Evolutionary conservation across 2,329 filamentous ascomycete species (phyloP).

Genomic region (Thelonectria blattea): DNA sequence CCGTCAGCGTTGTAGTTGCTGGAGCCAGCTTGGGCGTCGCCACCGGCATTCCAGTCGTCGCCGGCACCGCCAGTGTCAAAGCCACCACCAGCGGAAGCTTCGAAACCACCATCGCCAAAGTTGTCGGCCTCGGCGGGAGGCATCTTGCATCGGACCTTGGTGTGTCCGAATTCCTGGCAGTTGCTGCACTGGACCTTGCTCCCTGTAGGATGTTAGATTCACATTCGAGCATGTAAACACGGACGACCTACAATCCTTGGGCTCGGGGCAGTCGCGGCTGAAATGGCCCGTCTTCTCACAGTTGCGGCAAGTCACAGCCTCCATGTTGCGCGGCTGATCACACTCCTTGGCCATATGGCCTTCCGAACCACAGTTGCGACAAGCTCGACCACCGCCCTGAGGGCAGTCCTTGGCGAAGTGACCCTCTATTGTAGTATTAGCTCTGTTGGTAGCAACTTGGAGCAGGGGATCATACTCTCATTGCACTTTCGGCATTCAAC

Average conservation of each 20-base stretch:
- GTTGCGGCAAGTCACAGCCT: conserved; percentile 62
- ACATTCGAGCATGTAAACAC: not conserved
- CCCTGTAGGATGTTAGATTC: conserved; percentile 40
- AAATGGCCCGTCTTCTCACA: conserved; percentile 67
- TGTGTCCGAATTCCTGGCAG: conserved; percentile 48
- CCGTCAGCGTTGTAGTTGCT: conserved; percentile 5
- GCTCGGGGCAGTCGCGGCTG: conserved; percentile 67
- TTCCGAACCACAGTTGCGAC: conserved; percentile 68
- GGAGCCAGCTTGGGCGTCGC: not conserved
- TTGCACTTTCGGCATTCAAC: conserved; percentile 71
- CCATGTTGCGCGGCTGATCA: conserved; percentile 51
- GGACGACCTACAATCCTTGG: conserved; percentile 47
- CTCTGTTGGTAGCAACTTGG: conserved; percentile 3
- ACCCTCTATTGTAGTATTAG: conserved; percentile 50
- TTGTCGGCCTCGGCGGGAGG: conserved; percentile 30
- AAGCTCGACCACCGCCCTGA: conserved; percentile 60
- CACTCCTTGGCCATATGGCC: conserved; percentile 64
- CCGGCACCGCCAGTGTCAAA: conserved; percentile 4
- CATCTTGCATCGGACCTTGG: conserved; percentile 47
- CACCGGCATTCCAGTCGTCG: conserved; percentile 13
- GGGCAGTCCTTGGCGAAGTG: conserved; percentile 71
- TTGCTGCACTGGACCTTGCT: conserved; percentile 48
- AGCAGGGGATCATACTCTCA: conserved; percentile 56
- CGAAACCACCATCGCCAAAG: conserved; percentile 18
- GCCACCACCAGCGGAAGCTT: conserved; percentile 17